Evolutionary conservation across 2,329 filamentous ascomycete species (phyloP).

Genomic region (Trichoderma citrinoviride): DNA sequence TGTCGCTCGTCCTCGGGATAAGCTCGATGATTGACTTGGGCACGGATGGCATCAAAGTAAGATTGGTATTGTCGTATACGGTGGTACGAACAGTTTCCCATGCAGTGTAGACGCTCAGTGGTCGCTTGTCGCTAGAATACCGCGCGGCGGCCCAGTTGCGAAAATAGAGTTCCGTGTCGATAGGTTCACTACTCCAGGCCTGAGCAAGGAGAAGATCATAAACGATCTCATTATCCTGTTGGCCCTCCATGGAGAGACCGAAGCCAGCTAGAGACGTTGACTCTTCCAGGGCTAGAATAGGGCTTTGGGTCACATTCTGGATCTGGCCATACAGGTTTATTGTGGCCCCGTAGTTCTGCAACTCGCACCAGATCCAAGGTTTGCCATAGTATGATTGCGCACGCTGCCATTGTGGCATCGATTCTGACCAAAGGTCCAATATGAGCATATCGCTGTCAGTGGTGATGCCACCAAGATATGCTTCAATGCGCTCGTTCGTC

Average conservation of each 20-base stretch:
- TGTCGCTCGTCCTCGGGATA: constrained; percentile 40
- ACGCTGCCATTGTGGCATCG: constrained; percentile 49
- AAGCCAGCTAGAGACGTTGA: neutral
- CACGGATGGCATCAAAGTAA: constrained; percentile 36
- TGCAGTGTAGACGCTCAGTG: constrained; percentile 38
- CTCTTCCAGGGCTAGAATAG: constrained; percentile 30
- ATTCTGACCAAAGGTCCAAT: constrained; percentile 51
- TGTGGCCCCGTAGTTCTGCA: constrained; percentile 51
- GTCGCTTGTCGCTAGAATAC: neutral
- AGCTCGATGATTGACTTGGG: constrained; percentile 48
- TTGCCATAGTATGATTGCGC: constrained; percentile 52
- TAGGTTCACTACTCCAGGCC: neutral
- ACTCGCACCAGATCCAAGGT: constrained; percentile 53
- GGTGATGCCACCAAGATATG: constrained; percentile 47
- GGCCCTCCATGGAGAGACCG: neutral
- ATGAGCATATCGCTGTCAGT: constrained; percentile 47
- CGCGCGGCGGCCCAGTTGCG: neutral
- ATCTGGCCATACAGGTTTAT: constrained; percentile 51
- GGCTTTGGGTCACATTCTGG: constrained; percentile 45
- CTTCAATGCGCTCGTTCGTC: constrained; percentile 46
- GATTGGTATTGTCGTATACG: constrained; percentile 49
- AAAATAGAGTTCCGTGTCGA: neutral
- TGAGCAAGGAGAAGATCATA: neutral
- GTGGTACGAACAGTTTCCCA: constrained; percentile 46
- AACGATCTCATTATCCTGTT: neutral